Base-by-base conservation (phyloP, 192 early-diverging fungal genomes). In the Dissophora ornata region DNA sequence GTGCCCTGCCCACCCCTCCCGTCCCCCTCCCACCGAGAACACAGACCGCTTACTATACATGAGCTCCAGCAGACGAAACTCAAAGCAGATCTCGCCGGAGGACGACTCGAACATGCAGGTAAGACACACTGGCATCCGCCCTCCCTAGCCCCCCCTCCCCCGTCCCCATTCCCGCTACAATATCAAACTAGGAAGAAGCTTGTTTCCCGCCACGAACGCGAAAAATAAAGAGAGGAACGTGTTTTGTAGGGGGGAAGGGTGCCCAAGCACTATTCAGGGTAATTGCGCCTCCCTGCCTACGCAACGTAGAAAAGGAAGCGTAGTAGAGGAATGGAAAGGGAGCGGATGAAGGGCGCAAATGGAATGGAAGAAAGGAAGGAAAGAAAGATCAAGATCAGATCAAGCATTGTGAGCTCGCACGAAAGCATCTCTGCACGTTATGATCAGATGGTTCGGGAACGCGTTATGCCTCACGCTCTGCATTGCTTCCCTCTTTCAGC, bases 61-160 rank as follows among this genome's bases (percentile, higher is more conserved):
- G 73, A 77, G 58, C 32, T 67, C 73, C 3, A 67, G 58, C 60
- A 30, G 65, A 29, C 30, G 73, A 52, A 77, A 67, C 58, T 67
- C 73, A 57, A 77, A 77, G 65, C 73, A 77, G 73, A 62, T 77
- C 58, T 62, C 65, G 2, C 44, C 64, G 13, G 73, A 77, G 18
- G 64, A 67, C 21, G 73, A 61, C 9, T 60, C 59, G 29, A 5
- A 47, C n/a, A 52, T 65, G 57, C 71, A 75, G 71, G 71, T 75
- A 75, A 75, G 13, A 29, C 36, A 57, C 5, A 36, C 9, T 2
- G 10, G 5, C 16, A 44, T 18, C 18, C 10, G 5, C 57, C n/a
- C 4, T 33, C 29, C 18, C 25, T 13, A 26, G 1, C n/a, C 16
- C 15, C 49, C 51, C 11, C 26, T 36, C 26, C 29, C 21, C 19